These are phyloP conservation scores for Talaromyces ruber DNA, from an alignment of 495 filamentous ascomycete genomes.

Conservation along the genomic window DNA sequence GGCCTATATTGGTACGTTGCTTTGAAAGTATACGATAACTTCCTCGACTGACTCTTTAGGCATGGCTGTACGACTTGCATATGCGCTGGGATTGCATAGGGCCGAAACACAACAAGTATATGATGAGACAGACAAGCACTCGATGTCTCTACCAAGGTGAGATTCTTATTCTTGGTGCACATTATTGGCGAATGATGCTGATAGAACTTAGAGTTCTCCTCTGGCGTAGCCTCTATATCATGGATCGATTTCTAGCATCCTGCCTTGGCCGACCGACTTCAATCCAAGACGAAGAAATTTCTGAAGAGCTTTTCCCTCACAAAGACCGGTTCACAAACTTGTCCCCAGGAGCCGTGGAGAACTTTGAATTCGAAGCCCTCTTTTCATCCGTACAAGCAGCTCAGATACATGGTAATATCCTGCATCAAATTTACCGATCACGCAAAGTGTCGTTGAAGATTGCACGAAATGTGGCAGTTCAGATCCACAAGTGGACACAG, in stretches of 20 bases:
- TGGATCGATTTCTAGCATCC: constrained; percentile 52
- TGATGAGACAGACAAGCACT: constrained; percentile 2
- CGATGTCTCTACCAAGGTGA: constrained; percentile 4
- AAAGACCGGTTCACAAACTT: background rate
- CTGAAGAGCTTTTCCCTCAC: constrained; percentile 27
- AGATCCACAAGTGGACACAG: constrained; percentile 6
- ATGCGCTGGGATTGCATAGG: constrained; percentile 51
- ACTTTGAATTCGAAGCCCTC: constrained; percentile 7
- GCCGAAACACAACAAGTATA: constrained; percentile 43
- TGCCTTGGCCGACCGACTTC: constrained; percentile 51
- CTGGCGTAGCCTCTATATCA: constrained; percentile 53
- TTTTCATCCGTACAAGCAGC: constrained; percentile 3
- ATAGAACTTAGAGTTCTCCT: constrained; percentile 36
- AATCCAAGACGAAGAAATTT: constrained; percentile 56
- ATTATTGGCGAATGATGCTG: constrained; percentile 18
- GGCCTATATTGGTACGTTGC: constrained; percentile 43
- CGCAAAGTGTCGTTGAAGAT: constrained; percentile 6
- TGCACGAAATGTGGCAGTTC: background rate
- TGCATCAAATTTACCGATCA: constrained; percentile 6
- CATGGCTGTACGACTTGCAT: constrained; percentile 55
- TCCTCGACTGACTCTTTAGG: constrained; percentile 24
- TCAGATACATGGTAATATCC: background rate
- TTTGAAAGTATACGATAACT: background rate
- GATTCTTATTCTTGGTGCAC: constrained; percentile 14
- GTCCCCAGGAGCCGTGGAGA: background rate